Conservation (phyloP, 768 basidiomycete genomes). For the Psilocybe cubensis region DNA sequence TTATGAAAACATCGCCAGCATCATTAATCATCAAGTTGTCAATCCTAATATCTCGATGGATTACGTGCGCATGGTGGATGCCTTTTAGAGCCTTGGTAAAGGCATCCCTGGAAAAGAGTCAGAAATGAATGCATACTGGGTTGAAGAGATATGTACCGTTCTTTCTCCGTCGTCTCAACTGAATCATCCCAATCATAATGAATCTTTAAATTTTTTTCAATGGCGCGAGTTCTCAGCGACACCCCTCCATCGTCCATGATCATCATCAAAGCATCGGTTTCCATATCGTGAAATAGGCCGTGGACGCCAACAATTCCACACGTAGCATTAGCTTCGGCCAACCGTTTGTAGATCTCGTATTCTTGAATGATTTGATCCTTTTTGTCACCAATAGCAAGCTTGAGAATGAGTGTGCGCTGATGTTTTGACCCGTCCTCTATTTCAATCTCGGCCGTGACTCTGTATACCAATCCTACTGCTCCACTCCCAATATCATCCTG, state of each 20-base stretch:
- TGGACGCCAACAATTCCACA: constrained; percentile 4
- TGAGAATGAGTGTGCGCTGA: not conserved
- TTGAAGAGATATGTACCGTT: not conserved
- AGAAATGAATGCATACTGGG: not conserved
- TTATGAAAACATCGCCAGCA: constrained; percentile 3
- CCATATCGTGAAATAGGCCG: constrained; percentile 13
- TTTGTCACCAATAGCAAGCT: not conserved
- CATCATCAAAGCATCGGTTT: not conserved
- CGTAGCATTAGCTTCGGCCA: not conserved
- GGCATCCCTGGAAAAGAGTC: not conserved
- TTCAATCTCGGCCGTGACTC: not conserved
- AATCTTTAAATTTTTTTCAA: not conserved
- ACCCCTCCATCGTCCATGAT: constrained; percentile 13
- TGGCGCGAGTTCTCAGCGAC: not conserved
- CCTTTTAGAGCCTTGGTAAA: not conserved
- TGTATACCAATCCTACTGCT: not conserved
- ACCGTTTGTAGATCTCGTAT: not conserved
- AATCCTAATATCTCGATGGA: constrained; percentile 10
- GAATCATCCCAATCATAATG: too few relatives aligned
- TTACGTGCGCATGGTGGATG: constrained; percentile 8
- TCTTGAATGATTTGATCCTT: not conserved
- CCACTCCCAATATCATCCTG: not conserved
- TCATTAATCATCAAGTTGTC: constrained; percentile 9
- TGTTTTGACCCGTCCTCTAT: not conserved
- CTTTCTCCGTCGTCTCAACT: not conserved